Base-by-base conservation (phyloP, 2,329 filamentous ascomycete genomes). In the Didymella sp. region DNA sequence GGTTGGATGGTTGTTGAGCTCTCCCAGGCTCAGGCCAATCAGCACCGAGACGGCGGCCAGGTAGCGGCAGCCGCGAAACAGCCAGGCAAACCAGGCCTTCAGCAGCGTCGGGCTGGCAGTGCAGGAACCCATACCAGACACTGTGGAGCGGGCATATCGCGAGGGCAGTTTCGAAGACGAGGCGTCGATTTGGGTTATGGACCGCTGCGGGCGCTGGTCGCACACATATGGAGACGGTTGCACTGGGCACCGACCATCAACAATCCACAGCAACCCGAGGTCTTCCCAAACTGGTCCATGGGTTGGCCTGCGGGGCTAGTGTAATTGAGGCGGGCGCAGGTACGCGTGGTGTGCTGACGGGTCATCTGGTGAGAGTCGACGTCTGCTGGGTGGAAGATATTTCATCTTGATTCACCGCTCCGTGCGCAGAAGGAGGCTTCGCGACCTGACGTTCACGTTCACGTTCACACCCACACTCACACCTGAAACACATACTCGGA, bases 71-170 rank as follows among this genome's bases (percentile, higher is more conserved):
- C 37, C 37, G 27, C 19, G 24, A 46, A 60, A 65, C 47, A 71
- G 51, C 64, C 63, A 73, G 38, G 61, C 66, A 50, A 73, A 54
- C 69, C 67, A 73, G 47, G 63, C 63, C 66, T 66, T 72, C 63
- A 73, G 58, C 48, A 70, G 58, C 48, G 62, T 46, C 46, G 68
- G 63, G 59, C 63, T 58, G 61, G 64, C 63, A 54, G 58, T 53
- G 61, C 69, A 66, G 56, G 67, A 69, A 71, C 61, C 70, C 73
- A 76, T 76, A 30, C 67, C 68, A 71, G 58, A 47, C 52, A 55
- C 63, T 57, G 58, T 54, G 64, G 59, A 55, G 64, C 58, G 53
- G 46, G 69, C 73, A 75, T 76, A 62, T 57, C 67, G 65, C 46
- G 62, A 53, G 44, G 43, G 58, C 45, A 47, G 49, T 38, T n/a